Base-by-base conservation (phyloP, 108 stramenopile species). In the Pseudonitzschia pungens region DNA sequence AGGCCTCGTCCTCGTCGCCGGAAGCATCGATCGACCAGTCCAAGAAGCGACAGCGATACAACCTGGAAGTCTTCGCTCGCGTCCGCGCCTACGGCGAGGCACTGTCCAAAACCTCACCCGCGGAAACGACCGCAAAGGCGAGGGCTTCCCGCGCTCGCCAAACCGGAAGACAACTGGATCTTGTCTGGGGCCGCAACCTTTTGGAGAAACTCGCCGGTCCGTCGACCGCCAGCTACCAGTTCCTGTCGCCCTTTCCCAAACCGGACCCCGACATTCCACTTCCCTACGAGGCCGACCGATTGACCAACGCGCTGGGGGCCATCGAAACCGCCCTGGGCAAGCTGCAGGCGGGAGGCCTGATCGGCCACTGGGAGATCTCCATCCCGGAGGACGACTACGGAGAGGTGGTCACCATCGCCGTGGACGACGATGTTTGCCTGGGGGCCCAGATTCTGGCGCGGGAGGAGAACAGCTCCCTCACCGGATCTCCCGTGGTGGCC, bases 321-420 rank as follows among this genome's bases (percentile, higher is more conserved):
- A 48, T 85, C 18, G 76, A 53, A 26, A 64, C 56, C 0, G 57
- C 80, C 26, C 48, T 87, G 62, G 29, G 70, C 36, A 40, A 59
- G 52, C 55, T 87, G 20, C 80, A 87, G 62, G 31, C 53, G 0
- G 77, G 73, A 1, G 87, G 87, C 1, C 4, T 85, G 28, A 58
- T 85, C 16, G 69, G 77, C 5, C 75, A 71, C 42, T 85, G 64
- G 44, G 87, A 87, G 70, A 76, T 87, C 24, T 75, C 77, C 0
- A 83, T 87, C 26, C 87, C 87, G 32, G 80, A 83, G 33, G 87
- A 87, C 75, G 87, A 87, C 60, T 87, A 82, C 73, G 84, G 87
- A 0, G 77, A 75, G 57, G 87, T 87, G 16, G 87, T 87, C 0
- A 87, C 87, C 0, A 75, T 85, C 57, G 87, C 87, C 1, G 65